phyloP scores from a whole-genome alignment of 495 filamentous ascomycete genomes.

The Entonaema liquescens region DNA sequence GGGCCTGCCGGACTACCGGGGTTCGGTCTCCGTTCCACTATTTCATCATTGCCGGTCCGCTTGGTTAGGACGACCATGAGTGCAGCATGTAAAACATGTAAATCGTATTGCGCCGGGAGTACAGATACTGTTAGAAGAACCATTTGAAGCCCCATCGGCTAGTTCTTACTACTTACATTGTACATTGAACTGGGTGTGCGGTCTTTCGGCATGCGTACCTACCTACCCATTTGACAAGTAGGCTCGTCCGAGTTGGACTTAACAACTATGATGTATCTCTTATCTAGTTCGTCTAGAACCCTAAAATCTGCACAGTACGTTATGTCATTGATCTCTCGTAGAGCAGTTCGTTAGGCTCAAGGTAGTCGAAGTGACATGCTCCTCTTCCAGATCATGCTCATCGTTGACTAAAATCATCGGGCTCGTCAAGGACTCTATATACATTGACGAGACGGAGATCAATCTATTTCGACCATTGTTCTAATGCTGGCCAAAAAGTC shows the following conservation, averaged over 20 bases:
- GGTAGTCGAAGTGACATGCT: background rate
- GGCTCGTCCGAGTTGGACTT: background rate
- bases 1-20: slow-evolving; percentile 11
- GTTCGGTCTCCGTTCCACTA: slow-evolving; percentile 14
- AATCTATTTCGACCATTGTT: background rate
- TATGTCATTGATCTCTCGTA: background rate
- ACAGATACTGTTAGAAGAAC: background rate
- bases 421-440: background rate
- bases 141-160: background rate
- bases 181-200: background rate
- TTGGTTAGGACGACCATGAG: background rate
- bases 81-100: background rate
- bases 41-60: slow-evolving; percentile 11
- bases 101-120: background rate
- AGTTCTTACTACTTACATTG: background rate
- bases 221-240: background rate
- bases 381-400: background rate
- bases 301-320: background rate
- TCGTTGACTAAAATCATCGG: background rate
- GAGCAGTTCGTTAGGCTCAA: background rate
- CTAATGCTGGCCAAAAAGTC: background rate
- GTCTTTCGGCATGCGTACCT: background rate
- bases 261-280: background rate
- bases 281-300: background rate
- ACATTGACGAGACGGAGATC: background rate